A percentile compares a stretch with the other conserved stretches of the same genome.
These are phyloP conservation scores for Iberis pinnata DNA, from an alignment of 345 rosid genomes.

Conservation along the genomic window DNA sequence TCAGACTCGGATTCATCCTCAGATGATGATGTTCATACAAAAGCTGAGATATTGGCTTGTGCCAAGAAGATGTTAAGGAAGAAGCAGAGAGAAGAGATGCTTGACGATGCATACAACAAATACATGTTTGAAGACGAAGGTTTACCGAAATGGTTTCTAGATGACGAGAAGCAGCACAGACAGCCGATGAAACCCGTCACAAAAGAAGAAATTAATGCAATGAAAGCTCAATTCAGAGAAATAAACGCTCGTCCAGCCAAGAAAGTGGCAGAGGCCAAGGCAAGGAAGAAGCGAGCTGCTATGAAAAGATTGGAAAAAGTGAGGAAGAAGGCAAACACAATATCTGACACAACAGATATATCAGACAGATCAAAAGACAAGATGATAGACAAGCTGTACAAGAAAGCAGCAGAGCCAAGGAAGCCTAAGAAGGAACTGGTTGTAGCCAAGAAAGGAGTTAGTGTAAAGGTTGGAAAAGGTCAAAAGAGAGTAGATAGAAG, in stretches of 20 bases:
- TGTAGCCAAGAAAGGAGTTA: constrained; percentile 89
- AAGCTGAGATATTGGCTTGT: constrained; percentile 84
- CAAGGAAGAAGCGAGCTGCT: constrained; percentile 71
- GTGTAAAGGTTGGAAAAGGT: constrained; percentile 71
- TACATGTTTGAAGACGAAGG: constrained; percentile 73
- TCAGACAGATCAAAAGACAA: constrained; percentile 70
- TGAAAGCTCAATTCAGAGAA: constrained; percentile 85
- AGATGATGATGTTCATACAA: constrained; percentile 54
- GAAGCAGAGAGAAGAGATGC: constrained; percentile 71
- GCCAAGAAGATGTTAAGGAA: constrained; percentile 93
- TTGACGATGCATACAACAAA: constrained; percentile 77
- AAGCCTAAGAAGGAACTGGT: constrained; percentile 70
- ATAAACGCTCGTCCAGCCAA: constrained; percentile 89
- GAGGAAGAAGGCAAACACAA: constrained; percentile 79
- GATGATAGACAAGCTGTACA: constrained; percentile 79
- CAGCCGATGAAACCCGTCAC: constrained; percentile 72
- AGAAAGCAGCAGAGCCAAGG: constrained; percentile 58
- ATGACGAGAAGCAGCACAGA: constrained; percentile 77
- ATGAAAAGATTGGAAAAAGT: constrained; percentile 74
- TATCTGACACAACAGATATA: constrained; percentile 71
- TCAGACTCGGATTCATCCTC: constrained; percentile 64
- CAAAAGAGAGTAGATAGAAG: constrained; percentile 76
- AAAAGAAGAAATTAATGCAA: constrained; percentile 76
- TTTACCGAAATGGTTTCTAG: constrained; percentile 77
- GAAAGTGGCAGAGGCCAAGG: constrained; percentile 94